Evolutionary conservation across 2,329 filamentous ascomycete species (phyloP).

Genomic region (Aureobasidium sp.): DNA sequence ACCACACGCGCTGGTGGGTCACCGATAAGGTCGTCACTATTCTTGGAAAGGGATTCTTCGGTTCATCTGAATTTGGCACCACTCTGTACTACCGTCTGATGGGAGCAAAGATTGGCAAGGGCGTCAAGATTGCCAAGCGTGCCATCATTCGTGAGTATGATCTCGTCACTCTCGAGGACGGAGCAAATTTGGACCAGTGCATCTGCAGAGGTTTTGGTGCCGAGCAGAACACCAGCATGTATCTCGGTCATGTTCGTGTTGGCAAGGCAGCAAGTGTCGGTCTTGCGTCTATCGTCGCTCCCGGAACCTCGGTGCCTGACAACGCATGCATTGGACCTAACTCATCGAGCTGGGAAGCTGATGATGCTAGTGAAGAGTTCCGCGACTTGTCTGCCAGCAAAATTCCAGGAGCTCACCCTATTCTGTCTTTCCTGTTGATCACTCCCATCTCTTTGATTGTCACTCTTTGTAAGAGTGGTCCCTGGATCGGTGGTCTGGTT

Average conservation of each 20-base stretch:
- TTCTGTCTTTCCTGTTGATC: conserved; percentile 34
- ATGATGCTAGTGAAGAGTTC: conserved; percentile 38
- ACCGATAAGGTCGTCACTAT: conserved; percentile 45
- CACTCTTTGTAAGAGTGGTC: conserved; percentile 36
- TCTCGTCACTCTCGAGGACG: conserved; percentile 45
- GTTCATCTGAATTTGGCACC: conserved; percentile 30
- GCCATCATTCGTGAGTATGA: conserved; percentile 48
- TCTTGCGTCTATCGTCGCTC: conserved; percentile 40
- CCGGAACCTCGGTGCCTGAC: conserved; percentile 41
- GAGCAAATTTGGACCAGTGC: conserved; percentile 39
- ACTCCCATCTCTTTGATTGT: conserved; percentile 34
- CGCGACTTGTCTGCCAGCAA: conserved; percentile 34
- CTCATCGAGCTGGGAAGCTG: conserved; percentile 49
- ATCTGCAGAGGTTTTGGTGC: conserved; percentile 45
- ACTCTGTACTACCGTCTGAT: conserved; percentile 43
- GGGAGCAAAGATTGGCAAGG: conserved; percentile 44
- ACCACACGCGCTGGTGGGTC: conserved; percentile 52
- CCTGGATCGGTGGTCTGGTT: conserved; percentile 32
- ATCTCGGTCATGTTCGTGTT: conserved; percentile 43
- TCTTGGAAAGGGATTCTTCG: conserved; percentile 40
- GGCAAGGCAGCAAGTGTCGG: conserved; percentile 42
- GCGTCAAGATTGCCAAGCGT: conserved; percentile 38
- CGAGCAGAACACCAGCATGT: conserved; percentile 51
- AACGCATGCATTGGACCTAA: conserved; percentile 47
- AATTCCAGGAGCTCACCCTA: conserved; percentile 37